A percentile compares a stretch with the other conserved stretches of the same genome.
phyloP scores from a whole-genome alignment of 805 yeast species.

The Suhomyces sp. region DNA sequence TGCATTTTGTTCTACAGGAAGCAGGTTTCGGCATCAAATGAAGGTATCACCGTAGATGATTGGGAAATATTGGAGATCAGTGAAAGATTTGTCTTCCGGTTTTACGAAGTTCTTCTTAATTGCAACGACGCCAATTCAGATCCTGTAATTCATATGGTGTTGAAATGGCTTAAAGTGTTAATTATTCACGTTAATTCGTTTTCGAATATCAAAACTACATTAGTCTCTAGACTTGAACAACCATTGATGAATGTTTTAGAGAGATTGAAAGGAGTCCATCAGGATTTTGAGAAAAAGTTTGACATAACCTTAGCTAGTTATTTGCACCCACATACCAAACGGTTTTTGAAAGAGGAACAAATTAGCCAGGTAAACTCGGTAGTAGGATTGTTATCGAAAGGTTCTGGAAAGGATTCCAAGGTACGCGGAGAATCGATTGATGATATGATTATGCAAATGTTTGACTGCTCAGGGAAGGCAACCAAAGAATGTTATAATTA shows the following conservation, averaged over 20 bases:
- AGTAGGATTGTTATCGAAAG: slow-evolving; percentile 1
- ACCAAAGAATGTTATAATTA: slow-evolving; percentile 24
- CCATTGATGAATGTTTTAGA: slow-evolving; percentile 8
- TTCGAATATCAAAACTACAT: not conserved
- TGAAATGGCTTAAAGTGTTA: slow-evolving; percentile 23
- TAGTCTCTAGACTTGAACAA: slow-evolving; percentile 7
- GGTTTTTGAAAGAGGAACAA: slow-evolving; percentile 17
- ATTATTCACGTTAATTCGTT: slow-evolving; percentile 16
- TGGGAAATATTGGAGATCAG: slow-evolving; percentile 16
- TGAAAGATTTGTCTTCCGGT: slow-evolving; percentile 10
- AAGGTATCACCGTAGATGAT: slow-evolving; percentile 10
- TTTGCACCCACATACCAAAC: slow-evolving; percentile 24
- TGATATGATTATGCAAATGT: slow-evolving; percentile 23
- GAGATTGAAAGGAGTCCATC: slow-evolving; percentile 12
- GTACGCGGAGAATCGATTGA: slow-evolving; percentile 11
- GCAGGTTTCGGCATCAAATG: slow-evolving; percentile 5
- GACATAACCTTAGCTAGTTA: slow-evolving; percentile 17
- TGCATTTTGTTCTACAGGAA: slow-evolving; percentile 12
- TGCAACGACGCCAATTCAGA: slow-evolving; percentile 4
- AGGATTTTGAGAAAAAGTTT: slow-evolving; percentile 13
- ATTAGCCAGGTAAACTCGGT: slow-evolving; percentile 1
- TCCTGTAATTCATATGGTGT: slow-evolving; percentile 19
- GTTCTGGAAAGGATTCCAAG: not conserved
- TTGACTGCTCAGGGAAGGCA: slow-evolving; percentile 27
- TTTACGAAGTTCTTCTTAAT: slow-evolving; percentile 14